Evolutionary conservation across 441 rosid species (phyloP).

Genomic region (Eruca vesicaria): DNA sequence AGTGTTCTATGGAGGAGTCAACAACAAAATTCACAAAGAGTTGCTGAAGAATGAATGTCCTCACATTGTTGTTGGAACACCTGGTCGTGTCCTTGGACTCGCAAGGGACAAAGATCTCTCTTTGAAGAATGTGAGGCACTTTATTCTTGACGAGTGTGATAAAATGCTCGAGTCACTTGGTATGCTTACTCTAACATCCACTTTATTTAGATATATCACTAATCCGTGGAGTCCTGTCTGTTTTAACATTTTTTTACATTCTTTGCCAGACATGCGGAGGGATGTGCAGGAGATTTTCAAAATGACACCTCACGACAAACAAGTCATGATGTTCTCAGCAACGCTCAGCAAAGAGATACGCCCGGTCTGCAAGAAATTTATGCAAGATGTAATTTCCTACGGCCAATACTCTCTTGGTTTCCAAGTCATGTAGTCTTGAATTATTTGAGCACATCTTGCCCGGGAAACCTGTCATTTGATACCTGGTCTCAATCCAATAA

Average conservation of each 20-base stretch:
- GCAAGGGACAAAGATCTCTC: slow-evolving; percentile 93
- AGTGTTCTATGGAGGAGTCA: slow-evolving; percentile 95
- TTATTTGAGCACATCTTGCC: slow-evolving; percentile 23
- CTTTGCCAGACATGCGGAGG: slow-evolving; percentile 76
- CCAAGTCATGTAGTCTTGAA: slow-evolving; percentile 44
- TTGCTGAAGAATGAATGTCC: slow-evolving; percentile 96
- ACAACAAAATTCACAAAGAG: slow-evolving; percentile 85
- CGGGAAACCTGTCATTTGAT: slow-evolving; percentile 5
- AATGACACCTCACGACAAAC: slow-evolving; percentile 98
- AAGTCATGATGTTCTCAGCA: slow-evolving; percentile 99
- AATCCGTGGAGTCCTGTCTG: background rate
- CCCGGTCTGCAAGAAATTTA: too few species aligned
- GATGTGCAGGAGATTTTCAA: slow-evolving; percentile 98
- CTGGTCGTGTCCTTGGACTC: slow-evolving; percentile 88
- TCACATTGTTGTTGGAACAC: slow-evolving; percentile 97
- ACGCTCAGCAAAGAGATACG: slow-evolving; percentile 99
- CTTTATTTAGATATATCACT: background rate
- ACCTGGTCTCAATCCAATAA: background rate
- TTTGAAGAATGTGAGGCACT: slow-evolving; percentile 97
- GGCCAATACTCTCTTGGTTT: slow-evolving; percentile 66
- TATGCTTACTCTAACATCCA: slow-evolving; percentile 15
- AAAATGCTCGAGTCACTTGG: slow-evolving; percentile 99
- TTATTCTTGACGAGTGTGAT: slow-evolving; percentile 98
- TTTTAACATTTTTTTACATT: background rate
- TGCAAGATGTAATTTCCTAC: slow-evolving; percentile 98